Base-by-base conservation (phyloP, 1,284 basidiomycete genomes). In the Rhodotorula sp. region DNA sequence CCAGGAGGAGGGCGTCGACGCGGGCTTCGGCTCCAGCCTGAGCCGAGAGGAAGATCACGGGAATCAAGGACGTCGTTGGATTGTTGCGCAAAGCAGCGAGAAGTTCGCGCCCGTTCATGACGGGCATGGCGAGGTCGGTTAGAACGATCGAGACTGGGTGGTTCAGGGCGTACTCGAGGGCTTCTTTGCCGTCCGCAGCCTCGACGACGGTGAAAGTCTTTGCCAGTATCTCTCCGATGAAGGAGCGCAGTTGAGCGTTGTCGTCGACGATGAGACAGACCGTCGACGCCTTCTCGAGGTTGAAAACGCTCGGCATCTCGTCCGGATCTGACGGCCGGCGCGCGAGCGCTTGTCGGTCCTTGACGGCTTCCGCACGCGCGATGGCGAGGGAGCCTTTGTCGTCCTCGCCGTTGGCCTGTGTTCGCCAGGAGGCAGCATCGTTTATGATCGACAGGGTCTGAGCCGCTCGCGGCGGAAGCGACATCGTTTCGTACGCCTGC, bases 81-180 rank as follows among this genome's bases (percentile, higher is more conserved):
- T 76, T 62, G 3, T 61, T 59, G 17, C 77, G 72, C 17, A 78
- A 60, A 4, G 66, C 69, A 18, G 70, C 58, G 6, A 77, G 61
- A 8, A 78, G 70, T 60, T 77, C 68, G 51, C 73, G 71, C 1
- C 77, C 77, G 44, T 22, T 29, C 26, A 70, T 57, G 6, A 60
- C 42, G 14, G 77, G 73, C 75, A 79, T 77, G 71, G 75, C 75
- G 33, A 78, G 65, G 62, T 79, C 78, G 24, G 76, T 73, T 18
- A 75, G 60, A 17, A 79, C 57, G 22, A 79, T 64, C 49, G 74
- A 70, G 48, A 72, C 33, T 17, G 67, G 70, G 48, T 75, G 26
- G 24, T 53, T 46, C 48, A 70, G 66, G 17, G 71, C 66, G 64
- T 70, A 70, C 8, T 77, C 70, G 68, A 75, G 72, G 2, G 76